phyloP scores from a whole-genome alignment of 805 yeast genomes.

The Suhomyces vadensis region DNA sequence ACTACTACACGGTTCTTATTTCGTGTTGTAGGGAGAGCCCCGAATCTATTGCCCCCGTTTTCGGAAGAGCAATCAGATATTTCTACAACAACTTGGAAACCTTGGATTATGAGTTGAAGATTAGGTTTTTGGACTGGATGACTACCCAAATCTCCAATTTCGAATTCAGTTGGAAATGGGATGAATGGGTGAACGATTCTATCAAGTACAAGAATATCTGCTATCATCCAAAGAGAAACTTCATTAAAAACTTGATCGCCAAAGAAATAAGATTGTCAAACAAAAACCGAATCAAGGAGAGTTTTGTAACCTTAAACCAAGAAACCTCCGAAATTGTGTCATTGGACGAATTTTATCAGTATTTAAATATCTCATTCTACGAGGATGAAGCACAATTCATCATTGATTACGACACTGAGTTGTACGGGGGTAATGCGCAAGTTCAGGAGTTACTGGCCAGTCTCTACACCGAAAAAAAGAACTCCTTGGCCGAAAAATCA shows the following conservation, averaged over 20 bases:
- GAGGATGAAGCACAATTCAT: constrained; percentile 30
- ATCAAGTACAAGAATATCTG: constrained; percentile 42
- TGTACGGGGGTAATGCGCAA: constrained; percentile 36
- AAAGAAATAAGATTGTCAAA: constrained; percentile 86
- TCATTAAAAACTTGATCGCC: constrained; percentile 74
- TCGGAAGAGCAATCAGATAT: constrained; percentile 88
- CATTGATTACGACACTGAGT: constrained; percentile 34
- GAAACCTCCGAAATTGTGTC: constrained; percentile 28
- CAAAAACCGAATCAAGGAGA: constrained; percentile 65
- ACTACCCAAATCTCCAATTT: constrained; percentile 90
- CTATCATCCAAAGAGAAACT: constrained; percentile 71
- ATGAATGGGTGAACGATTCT: constrained; percentile 79
- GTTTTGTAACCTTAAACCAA: constrained; percentile 48
- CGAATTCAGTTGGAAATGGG: constrained; percentile 97
- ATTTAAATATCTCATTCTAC: constrained; percentile 38
- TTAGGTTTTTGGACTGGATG: constrained; percentile 85
- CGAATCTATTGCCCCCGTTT: constrained; percentile 83
- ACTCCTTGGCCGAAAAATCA: constrained; percentile 18
- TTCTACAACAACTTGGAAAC: constrained; percentile 66
- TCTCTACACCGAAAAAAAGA: constrained; percentile 25
- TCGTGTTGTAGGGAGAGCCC: constrained; percentile 80
- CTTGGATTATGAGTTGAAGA: constrained; percentile 74
- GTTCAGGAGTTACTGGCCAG: constrained; percentile 27
- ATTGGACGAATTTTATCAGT: constrained; percentile 41
- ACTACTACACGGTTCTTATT: constrained; percentile 80